Conservation (phyloP, 2,329 filamentous ascomycete genomes). For the Aureobasidium uvarum region DNA sequence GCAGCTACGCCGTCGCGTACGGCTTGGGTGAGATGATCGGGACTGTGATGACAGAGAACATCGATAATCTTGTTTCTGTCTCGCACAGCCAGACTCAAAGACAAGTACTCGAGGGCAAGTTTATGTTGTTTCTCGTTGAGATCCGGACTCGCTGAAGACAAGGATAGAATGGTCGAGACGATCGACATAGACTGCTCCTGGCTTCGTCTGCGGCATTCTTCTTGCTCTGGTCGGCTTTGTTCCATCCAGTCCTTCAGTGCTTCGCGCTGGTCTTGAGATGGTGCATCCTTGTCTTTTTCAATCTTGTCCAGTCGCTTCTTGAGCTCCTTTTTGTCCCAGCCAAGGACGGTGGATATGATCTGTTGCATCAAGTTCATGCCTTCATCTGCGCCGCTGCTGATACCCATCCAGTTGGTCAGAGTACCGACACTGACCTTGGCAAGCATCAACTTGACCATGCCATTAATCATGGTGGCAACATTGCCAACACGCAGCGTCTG, state of each 20-base stretch:
- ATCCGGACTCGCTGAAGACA: conserved; percentile 47
- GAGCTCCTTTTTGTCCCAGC: conserved; percentile 71
- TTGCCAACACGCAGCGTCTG: conserved; percentile 75
- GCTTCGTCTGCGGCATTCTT: conserved; percentile 59
- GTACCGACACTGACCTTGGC: conserved; percentile 74
- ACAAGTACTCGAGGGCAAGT: conserved; percentile 67
- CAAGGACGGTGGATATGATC: conserved; percentile 70
- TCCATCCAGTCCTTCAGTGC: conserved; percentile 59
- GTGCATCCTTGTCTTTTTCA: conserved; percentile 59
- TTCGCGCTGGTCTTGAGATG: conserved; percentile 60
- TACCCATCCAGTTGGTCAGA: conserved; percentile 74
- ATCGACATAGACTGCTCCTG: conserved; percentile 57
- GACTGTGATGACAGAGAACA: conserved; percentile 64
- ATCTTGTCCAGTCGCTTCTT: conserved; percentile 63
- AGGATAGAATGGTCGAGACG: conserved; percentile 61
- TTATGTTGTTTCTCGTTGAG: conserved; percentile 62
- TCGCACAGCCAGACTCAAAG: conserved; percentile 66
- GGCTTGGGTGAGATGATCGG: conserved; percentile 69
- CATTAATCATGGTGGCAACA: conserved; percentile 77
- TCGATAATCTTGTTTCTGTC: conserved; percentile 70
- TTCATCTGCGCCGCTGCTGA: conserved; percentile 68
- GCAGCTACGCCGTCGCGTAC: conserved; percentile 64
- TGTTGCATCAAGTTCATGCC: conserved; percentile 78
- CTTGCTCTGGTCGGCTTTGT: conserved; percentile 56
- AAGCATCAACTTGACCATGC: conserved; percentile 68